Base-by-base conservation (phyloP, 2,329 filamentous ascomycete species). In the Pseudogymnoascus sp. region DNA sequence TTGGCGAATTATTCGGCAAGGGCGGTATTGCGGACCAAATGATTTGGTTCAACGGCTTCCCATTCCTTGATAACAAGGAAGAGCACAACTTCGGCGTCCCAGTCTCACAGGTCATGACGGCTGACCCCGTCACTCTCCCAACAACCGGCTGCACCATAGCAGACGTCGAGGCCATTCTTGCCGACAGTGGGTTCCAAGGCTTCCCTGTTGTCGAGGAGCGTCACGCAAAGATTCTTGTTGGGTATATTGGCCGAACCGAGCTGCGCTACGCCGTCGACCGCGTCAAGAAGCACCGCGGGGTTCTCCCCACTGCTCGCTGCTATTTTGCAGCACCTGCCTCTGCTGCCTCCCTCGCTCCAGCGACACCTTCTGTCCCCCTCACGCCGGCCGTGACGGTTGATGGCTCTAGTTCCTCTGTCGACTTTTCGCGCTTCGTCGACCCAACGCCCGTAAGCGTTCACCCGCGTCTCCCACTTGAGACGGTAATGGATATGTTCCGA, bases 11-110 rank as follows among this genome's bases (percentile, higher is more conserved):
- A 11, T 94, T 96, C 70, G 91, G 91, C n/a, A 95, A 93, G 71
- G 94, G 93, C 30, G 94, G 94, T 53, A 97, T 99, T 62, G 94
- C 94, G 20, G 94, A 99, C 73, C 88, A 91, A 64, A 96, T 97
- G 90, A 99, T 99, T 68, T 96, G 91, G 88, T 96, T 97, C 76
- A 97, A 91, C 68, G 94, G 94, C 1, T 96, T 97, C 70, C 94
- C 94, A 0, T 99, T 95, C 75, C 80, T 99, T 2, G 94, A 99
- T 75, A 95, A 89, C 74, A 99, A 99, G 71, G 93, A 97, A 74
- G 94, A 97, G 62, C 92, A 97, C 74, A 92, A 92, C 60, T 97
- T 97, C 74, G 93, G 92, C 53, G 92, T 97, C 0, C 89, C 94
- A 0, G 94, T 97, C 8, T 94, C 90, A 0, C 84, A 90, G 64